Evolutionary conservation across 2,329 filamentous ascomycete species (phyloP).

Genomic region (Trichoderma asperellum): DNA sequence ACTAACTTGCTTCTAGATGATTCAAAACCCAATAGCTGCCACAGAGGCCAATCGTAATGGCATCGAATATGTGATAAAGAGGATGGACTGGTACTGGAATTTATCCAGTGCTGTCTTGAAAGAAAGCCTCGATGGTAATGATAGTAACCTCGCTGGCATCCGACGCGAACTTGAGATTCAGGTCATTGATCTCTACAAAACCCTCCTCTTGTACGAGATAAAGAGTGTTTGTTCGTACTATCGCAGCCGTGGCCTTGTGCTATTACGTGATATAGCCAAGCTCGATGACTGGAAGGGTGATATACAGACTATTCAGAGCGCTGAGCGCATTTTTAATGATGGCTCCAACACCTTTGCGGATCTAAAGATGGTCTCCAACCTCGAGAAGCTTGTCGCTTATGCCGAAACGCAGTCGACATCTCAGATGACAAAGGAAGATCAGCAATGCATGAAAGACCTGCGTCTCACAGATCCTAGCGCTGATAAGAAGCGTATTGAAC

Average conservation of each 20-base stretch:
- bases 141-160: constrained; percentile 26
- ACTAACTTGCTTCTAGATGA: constrained; percentile 34
- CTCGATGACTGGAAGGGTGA: constrained; percentile 43
- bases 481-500: constrained; percentile 44
- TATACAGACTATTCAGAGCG: constrained; percentile 36
- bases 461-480: constrained; percentile 36
- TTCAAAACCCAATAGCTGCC: constrained; percentile 38
- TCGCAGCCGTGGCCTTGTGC: constrained; percentile 36
- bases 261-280: constrained; percentile 39
- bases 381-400: constrained; percentile 28
- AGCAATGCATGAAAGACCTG: constrained; percentile 34
- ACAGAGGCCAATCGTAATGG: constrained; percentile 40
- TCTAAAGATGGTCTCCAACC: constrained; percentile 13
- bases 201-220: constrained; percentile 46
- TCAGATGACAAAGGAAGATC: constrained; percentile 30
- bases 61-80: constrained; percentile 42
- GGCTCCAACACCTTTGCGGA: constrained; percentile 30
- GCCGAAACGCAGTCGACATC: constrained; percentile 16
- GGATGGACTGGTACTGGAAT: constrained; percentile 47
- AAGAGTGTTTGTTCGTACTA: constrained; percentile 46
- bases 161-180: constrained; percentile 34
- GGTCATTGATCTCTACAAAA: constrained; percentile 45
- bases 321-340: constrained; percentile 34
- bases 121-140: constrained; percentile 25
- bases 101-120: constrained; percentile 39